Conservation (phyloP, 805 yeast species). For the Metschnikowia shivogae region DNA sequence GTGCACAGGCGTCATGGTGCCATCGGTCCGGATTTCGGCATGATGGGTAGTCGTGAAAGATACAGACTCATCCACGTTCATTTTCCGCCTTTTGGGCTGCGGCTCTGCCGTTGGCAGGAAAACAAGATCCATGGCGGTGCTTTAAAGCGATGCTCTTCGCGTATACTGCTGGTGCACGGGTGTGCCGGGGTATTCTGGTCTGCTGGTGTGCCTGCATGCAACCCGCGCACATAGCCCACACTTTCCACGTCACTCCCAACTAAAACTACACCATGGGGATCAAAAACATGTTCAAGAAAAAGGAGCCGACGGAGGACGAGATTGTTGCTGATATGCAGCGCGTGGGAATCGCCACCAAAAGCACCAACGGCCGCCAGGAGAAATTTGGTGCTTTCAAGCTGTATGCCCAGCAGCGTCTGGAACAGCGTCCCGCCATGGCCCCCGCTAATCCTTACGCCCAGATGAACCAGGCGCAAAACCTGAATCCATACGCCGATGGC, state of each 20-base stretch:
- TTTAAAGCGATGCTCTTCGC: not conserved
- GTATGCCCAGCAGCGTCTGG: slow-evolving; percentile 44
- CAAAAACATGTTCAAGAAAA: slow-evolving; percentile 44
- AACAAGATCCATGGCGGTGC: not conserved
- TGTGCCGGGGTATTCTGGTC: not conserved
- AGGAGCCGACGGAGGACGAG: slow-evolving; percentile 49
- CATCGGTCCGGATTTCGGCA: slow-evolving; percentile 10
- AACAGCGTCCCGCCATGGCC: slow-evolving; percentile 32
- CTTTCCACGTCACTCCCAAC: not conserved
- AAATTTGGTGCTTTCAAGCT: slow-evolving; percentile 49
- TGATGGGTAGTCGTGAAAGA: not conserved
- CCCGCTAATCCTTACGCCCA: slow-evolving; percentile 43
- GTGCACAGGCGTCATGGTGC: slow-evolving; percentile 12
- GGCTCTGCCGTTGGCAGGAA: slow-evolving; percentile 3
- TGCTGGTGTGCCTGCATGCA: not conserved
- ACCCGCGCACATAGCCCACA: not conserved
- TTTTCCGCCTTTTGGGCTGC: slow-evolving; percentile 11
- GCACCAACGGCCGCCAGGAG: slow-evolving; percentile 33
- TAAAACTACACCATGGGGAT: slow-evolving; percentile 34
- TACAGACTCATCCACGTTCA: not conserved
- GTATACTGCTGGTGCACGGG: not conserved
- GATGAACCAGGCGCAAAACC: slow-evolving; percentile 12
- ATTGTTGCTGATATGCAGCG: slow-evolving; percentile 36
- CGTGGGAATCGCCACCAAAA: slow-evolving; percentile 41
- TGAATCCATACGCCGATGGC: slow-evolving; percentile 15